Percentiles rank a stretch among this genome's conserved stretches.
Conservation (phyloP, 2,329 filamentous ascomycete species). For the Orbilia blumenaviensis region DNA sequence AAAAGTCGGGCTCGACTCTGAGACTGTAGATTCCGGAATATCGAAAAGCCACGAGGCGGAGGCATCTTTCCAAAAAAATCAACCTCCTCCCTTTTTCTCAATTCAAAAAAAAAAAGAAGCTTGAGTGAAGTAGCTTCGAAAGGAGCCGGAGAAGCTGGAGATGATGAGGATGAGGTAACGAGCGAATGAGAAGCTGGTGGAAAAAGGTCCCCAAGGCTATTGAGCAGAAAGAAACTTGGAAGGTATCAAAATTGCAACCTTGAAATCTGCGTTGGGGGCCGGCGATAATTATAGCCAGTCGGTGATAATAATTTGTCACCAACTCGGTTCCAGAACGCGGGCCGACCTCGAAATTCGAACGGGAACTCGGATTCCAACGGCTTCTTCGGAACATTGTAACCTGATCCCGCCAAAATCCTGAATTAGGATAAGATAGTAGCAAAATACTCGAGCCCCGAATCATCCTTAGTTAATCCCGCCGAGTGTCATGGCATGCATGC, state of each 20-base stretch:
- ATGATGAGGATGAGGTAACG: background rate
- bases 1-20: background rate
- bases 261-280: constrained; percentile 29
- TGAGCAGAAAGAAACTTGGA: background rate
- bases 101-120: background rate
- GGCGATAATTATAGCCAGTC: constrained; percentile 6
- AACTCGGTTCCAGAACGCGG: background rate
- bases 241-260: constrained; percentile 39
- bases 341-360: background rate
- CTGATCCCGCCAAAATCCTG: no score
- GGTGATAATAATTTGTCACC: constrained; percentile 35
- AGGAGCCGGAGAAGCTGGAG: background rate
- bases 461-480: background rate
- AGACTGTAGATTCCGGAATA: constrained; percentile 16
- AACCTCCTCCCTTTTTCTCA: background rate
- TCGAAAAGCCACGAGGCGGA: constrained; percentile 25
- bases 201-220: background rate
- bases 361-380: no score
- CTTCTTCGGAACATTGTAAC: no score
- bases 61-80: constrained; percentile 24
- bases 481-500: background rate
- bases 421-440: no score
- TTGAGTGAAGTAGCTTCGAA: background rate
- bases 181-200: constrained; percentile 5
- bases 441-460: no score